phyloP scores from a whole-genome alignment of 352 stramenopile species.

The Globisporangium spinosum region DNA sequence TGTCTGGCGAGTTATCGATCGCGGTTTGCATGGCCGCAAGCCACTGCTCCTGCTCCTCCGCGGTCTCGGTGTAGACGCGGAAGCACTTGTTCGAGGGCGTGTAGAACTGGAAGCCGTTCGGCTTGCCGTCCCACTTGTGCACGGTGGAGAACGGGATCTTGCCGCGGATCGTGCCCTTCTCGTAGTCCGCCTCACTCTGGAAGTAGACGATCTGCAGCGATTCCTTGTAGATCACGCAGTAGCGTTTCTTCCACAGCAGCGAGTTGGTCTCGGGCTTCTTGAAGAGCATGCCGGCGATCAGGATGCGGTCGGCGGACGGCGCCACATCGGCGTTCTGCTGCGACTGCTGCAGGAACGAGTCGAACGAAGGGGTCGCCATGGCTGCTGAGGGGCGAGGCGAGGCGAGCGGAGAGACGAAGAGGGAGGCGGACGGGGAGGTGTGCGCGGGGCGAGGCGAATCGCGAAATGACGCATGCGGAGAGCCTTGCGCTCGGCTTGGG shows the following conservation, averaged over 20 bases:
- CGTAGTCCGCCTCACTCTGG: slow-evolving; percentile 65
- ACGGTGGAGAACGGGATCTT: slow-evolving; percentile 82
- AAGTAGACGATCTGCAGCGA: slow-evolving; percentile 83
- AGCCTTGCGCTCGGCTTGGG: background rate
- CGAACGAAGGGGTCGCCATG: slow-evolving; percentile 33
- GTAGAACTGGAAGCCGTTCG: slow-evolving; percentile 87
- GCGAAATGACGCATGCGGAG: slow-evolving; percentile 17
- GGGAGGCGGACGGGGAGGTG: background rate
- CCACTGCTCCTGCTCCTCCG: slow-evolving; percentile 66
- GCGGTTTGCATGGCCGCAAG: slow-evolving; percentile 61
- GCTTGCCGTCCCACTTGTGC: slow-evolving; percentile 83
- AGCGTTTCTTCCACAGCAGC: slow-evolving; percentile 86
- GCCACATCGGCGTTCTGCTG: slow-evolving; percentile 29
- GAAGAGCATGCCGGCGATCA: slow-evolving; percentile 71
- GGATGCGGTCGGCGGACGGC: slow-evolving; percentile 32
- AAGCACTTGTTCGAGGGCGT: slow-evolving; percentile 82
- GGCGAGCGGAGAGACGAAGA: background rate
- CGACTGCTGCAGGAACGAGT: slow-evolving; percentile 54
- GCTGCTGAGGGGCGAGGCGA: background rate
- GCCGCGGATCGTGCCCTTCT: slow-evolving; percentile 66
- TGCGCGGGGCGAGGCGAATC: slow-evolving; percentile 17
- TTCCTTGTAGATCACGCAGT: slow-evolving; percentile 72
- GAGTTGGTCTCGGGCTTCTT: slow-evolving; percentile 83
- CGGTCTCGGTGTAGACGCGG: slow-evolving; percentile 78
- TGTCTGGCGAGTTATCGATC: slow-evolving; percentile 66